Conservation (phyloP, 805 yeast species). For the Cyberlindnera bimundalis region DNA sequence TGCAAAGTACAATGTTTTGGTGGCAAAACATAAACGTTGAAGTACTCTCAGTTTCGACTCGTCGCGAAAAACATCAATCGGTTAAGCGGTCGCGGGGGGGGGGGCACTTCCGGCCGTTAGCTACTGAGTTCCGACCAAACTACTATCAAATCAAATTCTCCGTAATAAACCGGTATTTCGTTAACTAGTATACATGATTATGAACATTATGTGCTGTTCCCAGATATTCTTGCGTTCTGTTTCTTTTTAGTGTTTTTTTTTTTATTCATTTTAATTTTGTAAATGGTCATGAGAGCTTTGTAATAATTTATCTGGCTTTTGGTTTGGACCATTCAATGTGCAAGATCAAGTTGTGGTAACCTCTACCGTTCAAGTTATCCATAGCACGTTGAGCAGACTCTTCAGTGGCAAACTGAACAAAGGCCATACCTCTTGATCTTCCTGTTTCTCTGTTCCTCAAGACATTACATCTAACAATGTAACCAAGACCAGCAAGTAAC, state of each 20-base stretch:
- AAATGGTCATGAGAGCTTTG: too few relatives aligned
- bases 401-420: conserved; percentile 73
- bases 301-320: conserved; percentile 5
- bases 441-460: conserved; percentile 93
- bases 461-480: conserved; percentile 68
- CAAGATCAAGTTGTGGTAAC: conserved; percentile 86
- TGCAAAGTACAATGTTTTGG: too few relatives aligned
- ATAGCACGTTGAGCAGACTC: conserved; percentile 73
- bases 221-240: too few relatives aligned
- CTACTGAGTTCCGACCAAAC: not conserved
- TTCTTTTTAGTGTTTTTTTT: not conserved
- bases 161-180: not conserved
- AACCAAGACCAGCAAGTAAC: conserved; percentile 66
- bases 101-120: too few relatives aligned
- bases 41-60: too few relatives aligned
- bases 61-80: too few relatives aligned
- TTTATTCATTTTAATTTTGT: not conserved
- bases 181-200: not conserved
- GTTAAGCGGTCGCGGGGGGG: too few relatives aligned
- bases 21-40: too few relatives aligned
- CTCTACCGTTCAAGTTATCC: conserved; percentile 78
- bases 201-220: not conserved
- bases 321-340: conserved; percentile 56
- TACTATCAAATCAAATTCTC: too few relatives aligned
- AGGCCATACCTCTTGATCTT: conserved; percentile 93